Base-by-base conservation (phyloP, 306 rosid species). In the Sophora flavescens region DNA sequence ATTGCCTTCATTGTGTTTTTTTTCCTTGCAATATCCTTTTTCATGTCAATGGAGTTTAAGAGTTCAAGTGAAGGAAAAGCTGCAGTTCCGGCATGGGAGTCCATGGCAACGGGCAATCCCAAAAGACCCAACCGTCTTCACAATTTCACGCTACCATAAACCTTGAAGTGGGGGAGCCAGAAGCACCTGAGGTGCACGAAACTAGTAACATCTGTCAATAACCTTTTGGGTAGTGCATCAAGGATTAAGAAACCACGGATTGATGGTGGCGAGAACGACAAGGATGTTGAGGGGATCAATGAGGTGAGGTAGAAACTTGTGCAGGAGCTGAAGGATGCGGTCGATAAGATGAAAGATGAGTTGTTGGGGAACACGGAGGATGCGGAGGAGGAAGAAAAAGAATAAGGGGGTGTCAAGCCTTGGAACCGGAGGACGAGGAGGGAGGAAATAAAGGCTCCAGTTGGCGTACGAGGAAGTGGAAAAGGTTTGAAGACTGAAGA, bases 81-180 rank as follows among this genome's bases (percentile, higher is more conserved):
- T 50, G 39, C 74, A 70, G 60, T 44, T 63, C 28, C 15, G 45
- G 30, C 59, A 66, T 42, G 50, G 0, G 59, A 78, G 80, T 67
- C 84, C 66, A 77, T 84, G 92, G 85, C 81, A 50, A 87, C 75
- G 76, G 87, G 76, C n/a, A n/a, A n/a, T 51, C 84, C 85, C 13
- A 91, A 81, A 70, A 66, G 93, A 82, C 72, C 87, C 30, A 91
- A 80, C 79, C 81, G 81, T 66, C 88, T 91, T 6, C 97, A 91
- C 83, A 83, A 91, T 84, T 91, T 89, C 91, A 68, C 81, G 33
- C 69, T 88, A 64, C 88, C 93, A 2, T 28, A 1, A 2, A 28
- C 30, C 30, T 28, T 28, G 30, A 28, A 28, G 30, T 28, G 30
- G 30, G 30, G 30, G 30, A 28, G 2, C 30, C 30, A 28, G 30